Percentiles rank a stretch among this genome's conserved stretches.
These are phyloP conservation scores for Mortierella sp. DNA, from an alignment of 371 early-diverging fungal species.

Conservation along the genomic window DNA sequence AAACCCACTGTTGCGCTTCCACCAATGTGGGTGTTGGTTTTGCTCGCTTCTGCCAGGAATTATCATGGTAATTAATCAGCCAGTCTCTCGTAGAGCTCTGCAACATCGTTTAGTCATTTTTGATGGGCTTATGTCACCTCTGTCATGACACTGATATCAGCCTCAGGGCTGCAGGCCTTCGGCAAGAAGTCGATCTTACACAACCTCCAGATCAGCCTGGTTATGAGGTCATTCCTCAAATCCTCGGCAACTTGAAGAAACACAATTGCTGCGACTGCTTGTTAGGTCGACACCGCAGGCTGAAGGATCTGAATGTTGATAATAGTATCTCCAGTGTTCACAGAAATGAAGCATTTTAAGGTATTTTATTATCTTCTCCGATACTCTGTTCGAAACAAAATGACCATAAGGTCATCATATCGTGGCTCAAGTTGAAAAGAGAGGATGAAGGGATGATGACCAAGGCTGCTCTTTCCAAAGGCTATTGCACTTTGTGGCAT, in stretches of 20 bases:
- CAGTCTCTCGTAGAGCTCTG: conserved; percentile 12
- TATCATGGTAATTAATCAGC: neutral
- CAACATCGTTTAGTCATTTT: conserved; percentile 14
- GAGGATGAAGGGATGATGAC: no score
- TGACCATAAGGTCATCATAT: no score
- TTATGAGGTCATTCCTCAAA: conserved; percentile 22
- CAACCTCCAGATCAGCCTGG: conserved; percentile 12
- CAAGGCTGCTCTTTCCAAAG: no score
- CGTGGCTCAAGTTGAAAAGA: no score
- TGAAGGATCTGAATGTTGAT: neutral
- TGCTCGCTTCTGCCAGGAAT: neutral
- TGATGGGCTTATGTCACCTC: conserved; percentile 20
- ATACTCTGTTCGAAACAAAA: no score
- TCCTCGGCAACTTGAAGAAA: conserved; percentile 19
- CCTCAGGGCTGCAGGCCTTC: conserved; percentile 17
- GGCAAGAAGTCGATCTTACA: conserved; percentile 23
- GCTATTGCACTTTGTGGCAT: no score
- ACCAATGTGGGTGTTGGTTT: conserved; percentile 14
- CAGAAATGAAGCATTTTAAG: neutral
- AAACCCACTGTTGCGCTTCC: conserved; percentile 16
- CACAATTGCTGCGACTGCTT: neutral
- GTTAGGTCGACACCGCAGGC: neutral
- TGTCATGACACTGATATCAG: conserved; percentile 21
- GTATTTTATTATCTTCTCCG: no score
- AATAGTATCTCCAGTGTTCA: neutral